These are phyloP conservation scores for Atkinsonella hypoxylon DNA, from an alignment of 2,329 filamentous ascomycete species.

Conservation along the genomic window DNA sequence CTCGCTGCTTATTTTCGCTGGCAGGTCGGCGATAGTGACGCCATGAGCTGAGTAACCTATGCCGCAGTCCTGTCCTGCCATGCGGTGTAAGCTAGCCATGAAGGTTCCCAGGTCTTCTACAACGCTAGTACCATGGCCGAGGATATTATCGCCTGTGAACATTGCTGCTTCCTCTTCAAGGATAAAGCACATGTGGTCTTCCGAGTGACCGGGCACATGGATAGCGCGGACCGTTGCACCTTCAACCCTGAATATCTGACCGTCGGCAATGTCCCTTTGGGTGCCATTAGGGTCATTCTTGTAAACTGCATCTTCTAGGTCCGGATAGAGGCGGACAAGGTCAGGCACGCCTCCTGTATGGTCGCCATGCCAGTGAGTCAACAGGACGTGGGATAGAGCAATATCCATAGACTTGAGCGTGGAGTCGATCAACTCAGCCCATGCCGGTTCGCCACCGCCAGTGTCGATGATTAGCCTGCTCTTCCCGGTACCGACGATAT, in stretches of 20 bases:
- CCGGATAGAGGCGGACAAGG: constrained; percentile 25
- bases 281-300: constrained; percentile 39
- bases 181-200: constrained; percentile 56
- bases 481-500: constrained; percentile 54
- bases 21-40: constrained; percentile 39
- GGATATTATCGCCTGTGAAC: constrained; percentile 64
- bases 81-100: constrained; percentile 45
- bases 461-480: constrained; percentile 60
- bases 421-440: constrained; percentile 30
- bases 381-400: constrained; percentile 31
- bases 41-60: constrained; percentile 51
- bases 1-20: constrained; percentile 14
- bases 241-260: constrained; percentile 34
- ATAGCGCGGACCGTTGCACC: constrained; percentile 50
- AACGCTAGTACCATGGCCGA: constrained; percentile 62
- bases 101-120: constrained; percentile 57
- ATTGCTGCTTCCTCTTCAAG: constrained; percentile 53
- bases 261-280: constrained; percentile 30
- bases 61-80: constrained; percentile 40
- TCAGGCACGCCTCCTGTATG: constrained; percentile 56
- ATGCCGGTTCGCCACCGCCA: constrained; percentile 52
- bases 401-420: constrained; percentile 9
- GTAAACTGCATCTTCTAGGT: constrained; percentile 27
- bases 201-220: constrained; percentile 57
- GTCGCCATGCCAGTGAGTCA: constrained; percentile 68